phyloP scores from a whole-genome alignment of 306 rosid genomes.

The Quercus ilex region DNA sequence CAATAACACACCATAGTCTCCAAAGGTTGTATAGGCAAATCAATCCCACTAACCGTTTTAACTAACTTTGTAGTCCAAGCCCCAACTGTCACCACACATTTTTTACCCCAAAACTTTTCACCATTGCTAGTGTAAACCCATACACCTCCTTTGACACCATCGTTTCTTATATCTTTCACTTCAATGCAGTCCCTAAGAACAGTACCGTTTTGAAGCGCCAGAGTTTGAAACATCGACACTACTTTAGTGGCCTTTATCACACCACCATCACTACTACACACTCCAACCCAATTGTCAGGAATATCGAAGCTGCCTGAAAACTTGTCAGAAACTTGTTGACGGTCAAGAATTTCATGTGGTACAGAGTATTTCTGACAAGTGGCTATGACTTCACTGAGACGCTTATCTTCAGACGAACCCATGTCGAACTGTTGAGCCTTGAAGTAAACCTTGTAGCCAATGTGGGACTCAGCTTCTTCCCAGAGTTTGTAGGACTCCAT shows the following conservation, averaged over 20 bases:
- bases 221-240: conserved; percentile 68
- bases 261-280: conserved; percentile 54
- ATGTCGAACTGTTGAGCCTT: conserved; percentile 65
- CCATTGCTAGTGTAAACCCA: conserved; percentile 39
- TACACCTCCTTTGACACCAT: conserved; percentile 22
- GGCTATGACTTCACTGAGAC: conserved; percentile 30
- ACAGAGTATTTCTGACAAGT: conserved; percentile 29
- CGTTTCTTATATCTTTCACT: conserved; percentile 45
- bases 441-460: conserved; percentile 66
- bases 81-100: conserved; percentile 83
- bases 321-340: conserved; percentile 22
- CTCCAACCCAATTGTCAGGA: conserved; percentile 64
- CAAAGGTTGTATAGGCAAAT: conserved; percentile 59
- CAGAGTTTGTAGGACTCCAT: conserved; percentile 67
- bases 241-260: conserved; percentile 86
- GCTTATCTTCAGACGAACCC: conserved; percentile 23
- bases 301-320: conserved; percentile 47
- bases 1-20: conserved; percentile 64
- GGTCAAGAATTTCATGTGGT: conserved; percentile 30
- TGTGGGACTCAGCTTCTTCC: conserved; percentile 53
- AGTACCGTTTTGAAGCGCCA: conserved; percentile 59
- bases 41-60: conserved; percentile 50
- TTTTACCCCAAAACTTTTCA: conserved; percentile 43
- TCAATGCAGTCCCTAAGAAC: conserved; percentile 53
- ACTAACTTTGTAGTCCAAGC: conserved; percentile 69